phyloP scores from a whole-genome alignment of 163 green algal species.

The Volvox carteri region DNA sequence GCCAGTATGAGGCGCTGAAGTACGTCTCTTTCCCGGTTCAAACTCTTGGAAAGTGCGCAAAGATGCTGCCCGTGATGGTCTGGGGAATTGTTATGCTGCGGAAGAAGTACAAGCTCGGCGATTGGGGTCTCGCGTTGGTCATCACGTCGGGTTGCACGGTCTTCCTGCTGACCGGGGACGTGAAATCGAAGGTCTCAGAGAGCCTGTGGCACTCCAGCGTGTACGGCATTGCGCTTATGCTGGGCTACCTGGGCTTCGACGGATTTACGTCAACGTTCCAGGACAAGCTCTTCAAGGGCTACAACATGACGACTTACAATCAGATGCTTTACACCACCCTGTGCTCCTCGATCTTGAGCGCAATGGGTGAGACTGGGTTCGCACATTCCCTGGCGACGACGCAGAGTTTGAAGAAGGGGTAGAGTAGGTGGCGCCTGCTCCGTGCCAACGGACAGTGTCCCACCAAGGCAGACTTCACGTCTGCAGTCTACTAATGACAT shows the following conservation, averaged over 20 bases:
- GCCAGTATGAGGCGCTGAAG: conserved; percentile 94
- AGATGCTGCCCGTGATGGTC: conserved; percentile 94
- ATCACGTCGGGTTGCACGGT: conserved; percentile 93
- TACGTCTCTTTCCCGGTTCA: conserved; percentile 98
- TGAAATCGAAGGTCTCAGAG: conserved; percentile 69
- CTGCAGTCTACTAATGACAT: no score
- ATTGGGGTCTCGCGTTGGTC: conserved; percentile 86
- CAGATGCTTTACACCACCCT: conserved; percentile 89
- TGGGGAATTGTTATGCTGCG: conserved; percentile 95
- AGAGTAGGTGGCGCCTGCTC: no score
- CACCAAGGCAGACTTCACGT: no score
- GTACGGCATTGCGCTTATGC: conserved; percentile 92
- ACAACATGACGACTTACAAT: conserved; percentile 97
- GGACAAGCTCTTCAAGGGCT: conserved; percentile 95
- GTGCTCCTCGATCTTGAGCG: conserved; percentile 70
- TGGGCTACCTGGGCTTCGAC: conserved; percentile 96
- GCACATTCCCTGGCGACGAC: no score
- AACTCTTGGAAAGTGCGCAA: conserved; percentile 96
- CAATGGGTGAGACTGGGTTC: conserved; percentile 67
- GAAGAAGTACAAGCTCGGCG: conserved; percentile 90
- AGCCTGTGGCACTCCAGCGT: conserved; percentile 60
- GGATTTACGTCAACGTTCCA: conserved; percentile 99
- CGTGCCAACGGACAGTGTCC: no score
- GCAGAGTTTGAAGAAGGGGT: no score
- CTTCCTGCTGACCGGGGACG: conserved; percentile 87